Percentiles rank a stretch among this genome's conserved stretches.
These are phyloP conservation scores for Nectriaceae sp. DNA, from an alignment of 2,329 filamentous ascomycete genomes.

Conservation along the genomic window DNA sequence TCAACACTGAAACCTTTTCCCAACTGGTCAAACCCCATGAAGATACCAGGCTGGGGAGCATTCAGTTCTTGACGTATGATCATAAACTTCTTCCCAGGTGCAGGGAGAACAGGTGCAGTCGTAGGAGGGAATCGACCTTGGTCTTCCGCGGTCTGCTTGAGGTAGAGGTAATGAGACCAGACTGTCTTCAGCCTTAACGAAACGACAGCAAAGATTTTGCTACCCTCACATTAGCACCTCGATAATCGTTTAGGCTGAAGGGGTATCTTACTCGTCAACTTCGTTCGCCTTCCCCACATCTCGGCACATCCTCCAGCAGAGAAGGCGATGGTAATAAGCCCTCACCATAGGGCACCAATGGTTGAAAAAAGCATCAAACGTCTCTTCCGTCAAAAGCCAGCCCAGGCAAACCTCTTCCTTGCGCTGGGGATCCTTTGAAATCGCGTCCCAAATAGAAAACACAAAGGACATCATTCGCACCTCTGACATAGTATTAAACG, in stretches of 20 bases:
- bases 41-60: constrained; percentile 47
- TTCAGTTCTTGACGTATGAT: constrained; percentile 79
- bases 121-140: constrained; percentile 61
- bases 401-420: constrained; percentile 72
- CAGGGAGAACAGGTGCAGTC: constrained; percentile 80
- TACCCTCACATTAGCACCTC: constrained; percentile 39
- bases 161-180: constrained; percentile 80
- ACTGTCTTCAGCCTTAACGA: constrained; percentile 68
- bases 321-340: constrained; percentile 85
- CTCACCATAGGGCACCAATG: constrained; percentile 97
- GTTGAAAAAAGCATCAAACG: constrained; percentile 82
- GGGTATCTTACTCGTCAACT: constrained; percentile 64
- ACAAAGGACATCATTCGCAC: constrained; percentile 82
- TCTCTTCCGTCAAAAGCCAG: constrained; percentile 73
- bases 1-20: constrained; percentile 30
- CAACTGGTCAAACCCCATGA: constrained; percentile 48
- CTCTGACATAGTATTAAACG: constrained; percentile 87
- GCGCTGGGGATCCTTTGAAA: constrained; percentile 64
- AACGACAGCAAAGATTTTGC: constrained; percentile 69
- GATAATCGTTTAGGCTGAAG: background rate
- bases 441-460: constrained; percentile 76
- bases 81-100: constrained; percentile 81
- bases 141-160: constrained; percentile 67
- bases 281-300: constrained; percentile 68
- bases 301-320: constrained; percentile 87